These are phyloP conservation scores for Xylaria sp. DNA, from an alignment of 2,329 filamentous ascomycete species.

Conservation along the genomic window DNA sequence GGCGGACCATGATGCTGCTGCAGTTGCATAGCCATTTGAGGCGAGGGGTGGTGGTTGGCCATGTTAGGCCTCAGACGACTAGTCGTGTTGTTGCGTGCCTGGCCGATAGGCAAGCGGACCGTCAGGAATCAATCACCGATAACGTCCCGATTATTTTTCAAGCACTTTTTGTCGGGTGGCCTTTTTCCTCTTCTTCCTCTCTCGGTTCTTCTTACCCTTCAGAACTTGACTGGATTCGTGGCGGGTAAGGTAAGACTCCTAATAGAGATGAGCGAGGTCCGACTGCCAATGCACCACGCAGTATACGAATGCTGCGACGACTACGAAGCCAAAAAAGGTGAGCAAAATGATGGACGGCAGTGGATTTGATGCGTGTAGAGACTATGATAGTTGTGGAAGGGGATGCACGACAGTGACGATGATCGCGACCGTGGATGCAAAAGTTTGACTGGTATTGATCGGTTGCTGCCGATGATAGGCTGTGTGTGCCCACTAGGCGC, in stretches of 20 bases:
- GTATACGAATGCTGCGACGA: background rate
- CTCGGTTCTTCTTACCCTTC: background rate
- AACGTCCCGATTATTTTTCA: background rate
- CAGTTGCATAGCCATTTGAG: slow-evolving; percentile 68
- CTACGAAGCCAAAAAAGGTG: background rate
- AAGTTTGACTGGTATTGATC: background rate
- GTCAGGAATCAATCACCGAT: background rate
- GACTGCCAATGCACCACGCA: background rate
- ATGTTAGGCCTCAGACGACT: slow-evolving; percentile 38
- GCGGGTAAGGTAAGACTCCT: background rate
- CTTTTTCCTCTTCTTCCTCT: background rate
- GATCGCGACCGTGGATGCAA: background rate
- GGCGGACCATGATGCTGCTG: slow-evolving; percentile 62
- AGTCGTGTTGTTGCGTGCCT: background rate
- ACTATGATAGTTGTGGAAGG: background rate
- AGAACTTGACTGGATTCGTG: background rate
- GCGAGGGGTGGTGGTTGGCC: slow-evolving; percentile 76
- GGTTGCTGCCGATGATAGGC: slow-evolving; percentile 1
- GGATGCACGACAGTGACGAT: background rate
- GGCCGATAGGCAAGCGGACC: background rate
- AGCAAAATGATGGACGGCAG: background rate
- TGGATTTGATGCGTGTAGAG: background rate
- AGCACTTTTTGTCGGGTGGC: background rate
- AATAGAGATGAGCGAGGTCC: background rate
- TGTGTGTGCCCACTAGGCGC: slow-evolving; percentile 10